A percentile compares a stretch with the other conserved stretches of the same genome.
Evolutionary conservation across 1,284 basidiomycete species (phyloP).

Genomic region (Cystobasidium slooffiae): DNA sequence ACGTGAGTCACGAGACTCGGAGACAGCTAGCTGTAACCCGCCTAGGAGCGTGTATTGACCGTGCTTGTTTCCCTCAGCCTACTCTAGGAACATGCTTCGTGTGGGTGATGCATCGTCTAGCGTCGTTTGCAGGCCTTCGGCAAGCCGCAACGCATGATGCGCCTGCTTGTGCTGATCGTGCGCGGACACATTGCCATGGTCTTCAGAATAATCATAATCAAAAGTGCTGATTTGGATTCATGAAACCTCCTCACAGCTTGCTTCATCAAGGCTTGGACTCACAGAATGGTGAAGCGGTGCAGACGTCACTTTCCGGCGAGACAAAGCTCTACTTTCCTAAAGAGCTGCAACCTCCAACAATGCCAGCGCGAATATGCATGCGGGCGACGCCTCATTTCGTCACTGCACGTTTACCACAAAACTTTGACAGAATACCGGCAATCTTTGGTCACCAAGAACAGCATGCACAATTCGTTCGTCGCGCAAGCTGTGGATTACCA

Average conservation of each 20-base stretch:
- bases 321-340: slow-evolving; percentile 26
- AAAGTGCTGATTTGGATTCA: too few relatives aligned
- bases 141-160: background rate
- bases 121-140: too few relatives aligned
- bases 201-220: too few relatives aligned
- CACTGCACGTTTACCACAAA: background rate
- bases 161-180: too few relatives aligned
- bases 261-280: slow-evolving; percentile 26
- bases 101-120: background rate
- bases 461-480: slow-evolving; percentile 7
- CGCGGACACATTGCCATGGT: too few relatives aligned
- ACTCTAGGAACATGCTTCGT: slow-evolving; percentile 42
- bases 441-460: slow-evolving; percentile 7
- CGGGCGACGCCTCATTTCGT: slow-evolving; percentile 12
- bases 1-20: too few relatives aligned
- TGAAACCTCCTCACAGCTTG: too few relatives aligned
- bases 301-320: slow-evolving; percentile 20
- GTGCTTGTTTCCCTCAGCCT: too few relatives aligned
- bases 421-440: background rate
- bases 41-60: too few relatives aligned
- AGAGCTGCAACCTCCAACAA: background rate
- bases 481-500: slow-evolving; percentile 32
- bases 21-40: too few relatives aligned
- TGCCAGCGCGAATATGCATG: slow-evolving; percentile 25
- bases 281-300: background rate